Percentiles rank a stretch among this genome's conserved stretches.
phyloP scores from a whole-genome alignment of 1,284 basidiomycete species.

The Polyporus tsugae region DNA sequence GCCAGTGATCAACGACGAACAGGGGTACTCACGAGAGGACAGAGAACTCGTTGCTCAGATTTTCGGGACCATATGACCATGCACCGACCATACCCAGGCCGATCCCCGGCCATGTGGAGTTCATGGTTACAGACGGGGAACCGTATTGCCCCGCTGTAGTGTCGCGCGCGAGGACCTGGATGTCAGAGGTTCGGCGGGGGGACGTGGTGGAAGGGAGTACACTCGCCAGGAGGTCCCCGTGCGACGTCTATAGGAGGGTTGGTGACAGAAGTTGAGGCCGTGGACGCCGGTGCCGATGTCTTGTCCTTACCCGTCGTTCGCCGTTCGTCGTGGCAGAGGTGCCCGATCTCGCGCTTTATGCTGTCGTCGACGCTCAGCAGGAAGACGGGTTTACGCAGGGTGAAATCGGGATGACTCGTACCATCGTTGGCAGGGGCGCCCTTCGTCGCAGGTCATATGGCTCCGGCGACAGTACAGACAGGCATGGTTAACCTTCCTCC shows the following conservation, averaged over 20 bases:
- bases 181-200: constrained; percentile 27
- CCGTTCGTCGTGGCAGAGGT: constrained; percentile 89
- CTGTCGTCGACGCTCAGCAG: constrained; percentile 48
- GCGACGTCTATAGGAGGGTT: constrained; percentile 41
- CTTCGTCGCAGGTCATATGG: constrained; percentile 95
- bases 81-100: constrained; percentile 50
- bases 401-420: constrained; percentile 50
- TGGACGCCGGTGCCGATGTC: constrained; percentile 38
- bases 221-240: constrained; percentile 39
- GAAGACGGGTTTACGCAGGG: not conserved
- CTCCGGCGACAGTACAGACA: constrained; percentile 94
- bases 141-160: constrained; percentile 36
- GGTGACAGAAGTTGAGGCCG: constrained; percentile 45
- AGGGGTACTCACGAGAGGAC: constrained; percentile 70
- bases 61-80: constrained; percentile 74
- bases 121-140: constrained; percentile 43
- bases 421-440: constrained; percentile 90
- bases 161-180: constrained; percentile 26
- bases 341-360: constrained; percentile 91
- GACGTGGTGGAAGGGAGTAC: constrained; percentile 20
- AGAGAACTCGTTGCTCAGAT: constrained; percentile 82
- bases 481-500: constrained; percentile 88
- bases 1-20: not conserved
- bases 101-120: constrained; percentile 58
- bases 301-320: constrained; percentile 62